phyloP scores from a whole-genome alignment of 225 moss, liverwort and hornwort species.

The Pleurozium schreberi region DNA sequence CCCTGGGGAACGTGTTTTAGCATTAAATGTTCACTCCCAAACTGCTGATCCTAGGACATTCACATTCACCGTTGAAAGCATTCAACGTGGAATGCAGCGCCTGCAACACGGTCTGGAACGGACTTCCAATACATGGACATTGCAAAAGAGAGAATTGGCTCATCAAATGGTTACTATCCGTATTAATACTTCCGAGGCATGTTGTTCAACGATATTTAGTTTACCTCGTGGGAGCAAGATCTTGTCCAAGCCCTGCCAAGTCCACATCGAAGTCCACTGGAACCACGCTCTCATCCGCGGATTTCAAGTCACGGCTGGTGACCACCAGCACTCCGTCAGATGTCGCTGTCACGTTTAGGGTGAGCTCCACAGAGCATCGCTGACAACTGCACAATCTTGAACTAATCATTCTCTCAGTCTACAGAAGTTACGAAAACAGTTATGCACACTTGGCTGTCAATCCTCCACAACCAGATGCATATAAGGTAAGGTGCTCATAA shows the following conservation, averaged over 20 bases:
- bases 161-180: too few species aligned
- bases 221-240: neutral
- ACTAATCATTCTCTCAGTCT: too few species aligned
- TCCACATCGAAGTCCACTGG: conserved; percentile 42
- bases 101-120: neutral
- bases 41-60: too few species aligned
- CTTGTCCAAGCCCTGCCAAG: neutral
- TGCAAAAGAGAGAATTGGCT: neutral
- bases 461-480: too few species aligned
- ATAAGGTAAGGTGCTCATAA: too few species aligned
- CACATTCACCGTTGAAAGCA: neutral
- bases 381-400: conserved; percentile 44
- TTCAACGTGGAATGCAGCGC: neutral
- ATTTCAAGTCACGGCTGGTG: conserved; percentile 48
- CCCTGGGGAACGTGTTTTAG: too few species aligned
- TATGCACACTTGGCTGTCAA: neutral
- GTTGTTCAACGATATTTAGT: neutral
- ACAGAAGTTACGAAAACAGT: neutral
- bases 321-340: conserved; percentile 39
- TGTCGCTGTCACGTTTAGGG: conserved; percentile 41
- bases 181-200: neutral
- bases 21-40: neutral
- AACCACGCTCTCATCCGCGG: conserved; percentile 31
- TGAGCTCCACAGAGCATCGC: conserved; percentile 54
- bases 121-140: neutral